Evolutionary conservation across 441 rosid species (phyloP).

Genomic region (Jatropha podagrica): DNA sequence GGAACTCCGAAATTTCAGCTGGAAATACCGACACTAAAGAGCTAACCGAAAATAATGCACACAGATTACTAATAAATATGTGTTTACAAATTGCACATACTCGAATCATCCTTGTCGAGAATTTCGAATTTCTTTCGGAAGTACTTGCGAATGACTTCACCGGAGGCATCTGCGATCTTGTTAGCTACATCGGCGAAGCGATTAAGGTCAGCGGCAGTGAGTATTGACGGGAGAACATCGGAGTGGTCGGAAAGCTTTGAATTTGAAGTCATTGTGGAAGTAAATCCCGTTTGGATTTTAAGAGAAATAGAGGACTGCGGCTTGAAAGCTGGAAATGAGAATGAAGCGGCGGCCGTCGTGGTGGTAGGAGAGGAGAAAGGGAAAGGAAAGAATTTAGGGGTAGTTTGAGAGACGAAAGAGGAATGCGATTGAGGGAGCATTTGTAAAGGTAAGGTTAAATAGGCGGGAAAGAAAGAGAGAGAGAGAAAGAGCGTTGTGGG

Average conservation of each 20-base stretch:
- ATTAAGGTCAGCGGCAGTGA: constrained; percentile 42
- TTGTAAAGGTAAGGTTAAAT: constrained; percentile 20
- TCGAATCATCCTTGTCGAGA: constrained; percentile 75
- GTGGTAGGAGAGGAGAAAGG: not conserved
- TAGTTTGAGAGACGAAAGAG: constrained; percentile 24
- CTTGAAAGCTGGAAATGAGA: not conserved
- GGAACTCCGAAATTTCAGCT: no score
- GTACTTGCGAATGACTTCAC: constrained; percentile 72
- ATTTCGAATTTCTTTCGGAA: constrained; percentile 85
- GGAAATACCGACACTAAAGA: not conserved
- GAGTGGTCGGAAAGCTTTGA: constrained; percentile 27
- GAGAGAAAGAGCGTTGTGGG: not conserved
- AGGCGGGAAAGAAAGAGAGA: constrained; percentile 26
- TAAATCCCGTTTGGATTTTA: constrained; percentile 12
- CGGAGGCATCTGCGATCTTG: constrained; percentile 78
- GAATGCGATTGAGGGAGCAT: constrained; percentile 50
- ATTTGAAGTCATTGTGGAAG: constrained; percentile 37
- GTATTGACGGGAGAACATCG: constrained; percentile 4
- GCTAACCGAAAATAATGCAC: not conserved
- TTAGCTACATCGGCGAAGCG: constrained; percentile 56
- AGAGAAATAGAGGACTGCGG: not conserved
- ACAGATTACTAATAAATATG: not conserved
- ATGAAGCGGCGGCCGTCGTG: not conserved
- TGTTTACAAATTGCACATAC: constrained; percentile 36
- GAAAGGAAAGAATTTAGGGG: constrained; percentile 21